Base-by-base conservation (phyloP, 768 basidiomycete species). In the Psilocybe tampanensis region DNA sequence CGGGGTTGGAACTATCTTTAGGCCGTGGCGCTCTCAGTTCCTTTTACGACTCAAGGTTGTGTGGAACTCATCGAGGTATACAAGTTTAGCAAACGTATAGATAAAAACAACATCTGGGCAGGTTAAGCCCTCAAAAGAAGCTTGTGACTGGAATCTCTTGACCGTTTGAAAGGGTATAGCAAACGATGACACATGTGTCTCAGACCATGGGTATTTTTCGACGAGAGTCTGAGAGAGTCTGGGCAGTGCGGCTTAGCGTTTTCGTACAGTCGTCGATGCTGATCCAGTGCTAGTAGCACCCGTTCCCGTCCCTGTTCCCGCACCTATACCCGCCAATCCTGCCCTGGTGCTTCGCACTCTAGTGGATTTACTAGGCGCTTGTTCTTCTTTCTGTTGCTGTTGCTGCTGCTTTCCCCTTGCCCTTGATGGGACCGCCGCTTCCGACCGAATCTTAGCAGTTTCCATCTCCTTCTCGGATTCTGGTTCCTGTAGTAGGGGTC, bases 401-500 rank as follows among this genome's bases (percentile, higher is more conserved):
- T 52, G 43, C 21, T 26, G 39, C 19, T 55, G 43, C 32, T 51
- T 51, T 43, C 60, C 60, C 32, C 47, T 61, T 23, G 44, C 52
- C 47, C 50, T 59, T 22, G 57, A 47, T n/a, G 42, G 9, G 24
- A 21, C 43, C 55, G 51, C 24, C 42, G 54, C 56, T 53, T 56
- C 56, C 24, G 47, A 12, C 39, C 41, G 39, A 17, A 26, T 41
- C 43, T 42, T 54, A 32, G n/a, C 51, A 24, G n/a, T n/a, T 39
- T 32, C 26, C 47, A 48, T 59, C 60, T 64, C 73, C 71, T 60
- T 69, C 67, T 74, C 76, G 55, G 65, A 50, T 62, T 72, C 73
- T 39, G 36, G 36, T 49, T 49, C 47, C 47, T 47, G 19, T 29
- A 68, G 19, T 29, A 68, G 70, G 32, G 67, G 68, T 64, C 80